Evolutionary conservation across 805 yeast genomes (phyloP).

Genomic region (Candida caryicola): DNA sequence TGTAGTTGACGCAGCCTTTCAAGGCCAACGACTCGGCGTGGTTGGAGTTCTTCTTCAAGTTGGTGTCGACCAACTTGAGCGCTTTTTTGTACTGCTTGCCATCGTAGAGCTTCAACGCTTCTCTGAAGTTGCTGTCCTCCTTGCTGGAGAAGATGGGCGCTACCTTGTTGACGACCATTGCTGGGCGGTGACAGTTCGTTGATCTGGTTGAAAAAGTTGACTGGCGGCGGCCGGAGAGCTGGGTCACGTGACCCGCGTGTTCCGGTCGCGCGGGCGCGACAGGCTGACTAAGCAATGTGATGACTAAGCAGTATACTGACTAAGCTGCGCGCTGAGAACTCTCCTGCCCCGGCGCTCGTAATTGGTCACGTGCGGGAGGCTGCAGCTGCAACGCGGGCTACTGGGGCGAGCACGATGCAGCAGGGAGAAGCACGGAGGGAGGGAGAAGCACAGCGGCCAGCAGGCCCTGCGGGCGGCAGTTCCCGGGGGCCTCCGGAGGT

Average conservation of each 20-base stretch:
- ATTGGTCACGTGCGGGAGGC: too few relatives aligned
- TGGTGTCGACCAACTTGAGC: conserved; percentile 67
- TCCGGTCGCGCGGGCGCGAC: not conserved
- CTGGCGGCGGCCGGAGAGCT: too few relatives aligned
- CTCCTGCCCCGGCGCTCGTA: too few relatives aligned
- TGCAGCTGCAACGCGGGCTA: too few relatives aligned
- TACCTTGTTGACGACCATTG: conserved; percentile 18
- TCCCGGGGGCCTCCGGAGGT: too few relatives aligned
- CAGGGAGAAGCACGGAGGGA: too few relatives aligned
- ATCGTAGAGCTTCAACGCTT: conserved; percentile 82
- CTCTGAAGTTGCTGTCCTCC: conserved; percentile 74
- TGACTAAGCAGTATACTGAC: too few relatives aligned
- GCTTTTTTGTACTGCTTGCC: conserved; percentile 84
- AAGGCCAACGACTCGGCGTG: conserved; percentile 82
- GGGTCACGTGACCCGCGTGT: not conserved
- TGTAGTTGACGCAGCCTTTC: conserved; percentile 70
- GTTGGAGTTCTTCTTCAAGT: conserved; percentile 69
- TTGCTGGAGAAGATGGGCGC: conserved; percentile 45
- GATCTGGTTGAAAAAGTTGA: not conserved
- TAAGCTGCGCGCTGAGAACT: too few relatives aligned
- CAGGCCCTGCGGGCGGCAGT: too few relatives aligned
- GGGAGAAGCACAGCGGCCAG: too few relatives aligned
- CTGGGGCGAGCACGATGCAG: too few relatives aligned
- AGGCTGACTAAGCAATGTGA: too few relatives aligned
- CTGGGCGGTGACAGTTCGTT: not conserved